Conservation (phyloP, 129 eudicot genomes). For the Helianthus tuberosus region DNA sequence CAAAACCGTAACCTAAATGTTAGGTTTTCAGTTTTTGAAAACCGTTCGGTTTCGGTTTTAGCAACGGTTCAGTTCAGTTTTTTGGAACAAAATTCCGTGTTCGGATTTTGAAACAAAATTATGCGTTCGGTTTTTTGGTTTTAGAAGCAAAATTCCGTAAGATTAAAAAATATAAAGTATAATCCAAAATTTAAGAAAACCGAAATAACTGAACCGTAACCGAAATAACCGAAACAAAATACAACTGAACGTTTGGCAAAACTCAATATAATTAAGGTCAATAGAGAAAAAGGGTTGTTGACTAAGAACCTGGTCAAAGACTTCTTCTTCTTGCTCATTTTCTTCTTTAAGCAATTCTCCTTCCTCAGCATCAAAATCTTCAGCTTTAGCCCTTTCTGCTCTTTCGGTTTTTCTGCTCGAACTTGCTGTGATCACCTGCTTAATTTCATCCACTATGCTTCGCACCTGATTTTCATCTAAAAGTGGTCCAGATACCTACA, state of each 20-base stretch:
- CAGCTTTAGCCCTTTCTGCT: conserved; percentile 96
- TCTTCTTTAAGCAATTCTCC: conserved; percentile 92
- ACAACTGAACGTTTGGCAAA: background rate
- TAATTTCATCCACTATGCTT: conserved; percentile 95
- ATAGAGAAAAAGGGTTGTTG: background rate
- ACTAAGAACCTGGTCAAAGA: conserved; percentile 87
- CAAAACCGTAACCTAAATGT: no score
- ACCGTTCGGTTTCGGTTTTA: no score
- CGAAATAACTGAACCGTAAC: no score
- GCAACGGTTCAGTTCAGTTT: no score
- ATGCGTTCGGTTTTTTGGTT: no score
- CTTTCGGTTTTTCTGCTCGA: conserved; percentile 93
- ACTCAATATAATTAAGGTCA: background rate
- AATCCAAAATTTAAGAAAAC: no score
- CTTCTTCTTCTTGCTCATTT: conserved; percentile 99
- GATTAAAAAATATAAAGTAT: no score
- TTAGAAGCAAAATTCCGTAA: no score
- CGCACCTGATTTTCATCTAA: conserved; percentile 88
- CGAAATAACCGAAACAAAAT: no score
- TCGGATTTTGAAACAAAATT: no score
- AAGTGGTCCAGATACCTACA: conserved; percentile 82
- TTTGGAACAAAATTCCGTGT: no score
- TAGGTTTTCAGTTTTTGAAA: no score
- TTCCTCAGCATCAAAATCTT: conserved; percentile 99
- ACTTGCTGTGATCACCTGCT: conserved; percentile 97